Evolutionary conservation across 208 protist species (phyloP).

Genomic region (Leishmania turanica): DNA sequence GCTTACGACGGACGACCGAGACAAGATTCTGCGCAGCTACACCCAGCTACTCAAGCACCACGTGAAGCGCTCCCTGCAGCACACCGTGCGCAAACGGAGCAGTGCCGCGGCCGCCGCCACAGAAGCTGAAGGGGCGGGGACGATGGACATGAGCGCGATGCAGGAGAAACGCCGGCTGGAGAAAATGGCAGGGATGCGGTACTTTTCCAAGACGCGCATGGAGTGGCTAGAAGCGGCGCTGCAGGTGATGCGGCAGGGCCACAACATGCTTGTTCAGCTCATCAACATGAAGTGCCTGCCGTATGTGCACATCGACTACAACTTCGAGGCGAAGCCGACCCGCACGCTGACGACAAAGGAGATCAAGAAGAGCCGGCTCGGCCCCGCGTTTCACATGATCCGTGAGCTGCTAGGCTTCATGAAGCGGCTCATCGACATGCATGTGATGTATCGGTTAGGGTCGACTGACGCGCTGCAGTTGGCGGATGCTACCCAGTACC

Average conservation of each 20-base stretch:
- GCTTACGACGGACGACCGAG: conserved; percentile 54
- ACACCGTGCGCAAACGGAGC: conserved; percentile 41
- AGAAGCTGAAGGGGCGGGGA: conserved; percentile 6
- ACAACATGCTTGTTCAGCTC: conserved; percentile 99
- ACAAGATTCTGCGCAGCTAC: conserved; percentile 98
- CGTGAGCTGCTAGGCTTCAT: conserved; percentile 99
- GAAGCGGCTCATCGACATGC: conserved; percentile 99
- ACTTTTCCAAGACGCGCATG: conserved; percentile 99
- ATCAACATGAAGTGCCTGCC: conserved; percentile 99
- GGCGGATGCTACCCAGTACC: conserved; percentile 99
- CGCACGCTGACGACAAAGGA: conserved; percentile 99
- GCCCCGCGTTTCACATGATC: conserved; percentile 99
- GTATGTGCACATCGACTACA: conserved; percentile 99
- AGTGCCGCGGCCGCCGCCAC: conserved; percentile 14
- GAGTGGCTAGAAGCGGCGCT: conserved; percentile 99
- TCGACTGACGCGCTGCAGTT: conserved; percentile 99
- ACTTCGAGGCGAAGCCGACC: conserved; percentile 99
- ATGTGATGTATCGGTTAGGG: conserved; percentile 99
- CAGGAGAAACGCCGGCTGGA: conserved; percentile 84
- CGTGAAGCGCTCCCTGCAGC: conserved; percentile 98
- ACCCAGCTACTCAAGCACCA: conserved; percentile 99
- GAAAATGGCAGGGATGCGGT: conserved; percentile 96
- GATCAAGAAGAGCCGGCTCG: conserved; percentile 99
- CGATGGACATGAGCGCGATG: conserved; percentile 15
- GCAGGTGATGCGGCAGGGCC: conserved; percentile 99